Percentiles rank a stretch among this genome's conserved stretches.
phyloP scores from a whole-genome alignment of 1,284 basidiomycete species.

The Anthracocystis walkeri region DNA sequence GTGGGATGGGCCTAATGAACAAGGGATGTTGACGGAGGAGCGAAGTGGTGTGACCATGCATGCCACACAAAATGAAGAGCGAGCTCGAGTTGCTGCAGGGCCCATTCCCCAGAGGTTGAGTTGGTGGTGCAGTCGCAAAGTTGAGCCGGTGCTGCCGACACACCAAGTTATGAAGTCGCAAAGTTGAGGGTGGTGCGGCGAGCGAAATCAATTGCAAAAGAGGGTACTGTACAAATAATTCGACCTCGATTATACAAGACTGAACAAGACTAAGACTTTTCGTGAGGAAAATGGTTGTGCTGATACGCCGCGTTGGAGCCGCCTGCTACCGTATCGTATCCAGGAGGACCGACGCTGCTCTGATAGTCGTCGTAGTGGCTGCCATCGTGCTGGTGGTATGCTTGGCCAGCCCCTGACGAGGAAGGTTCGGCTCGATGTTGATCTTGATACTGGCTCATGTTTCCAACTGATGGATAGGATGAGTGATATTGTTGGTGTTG shows the following conservation, averaged over 20 bases:
- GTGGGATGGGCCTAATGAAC: no score
- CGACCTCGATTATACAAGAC: neutral
- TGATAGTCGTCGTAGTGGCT: slow-evolving; percentile 44
- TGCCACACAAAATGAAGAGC: no score
- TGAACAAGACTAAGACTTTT: slow-evolving; percentile 19
- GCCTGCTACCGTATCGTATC: slow-evolving; percentile 32
- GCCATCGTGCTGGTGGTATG: slow-evolving; percentile 5
- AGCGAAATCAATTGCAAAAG: no score
- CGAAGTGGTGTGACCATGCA: no score
- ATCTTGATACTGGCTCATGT: slow-evolving; percentile 15
- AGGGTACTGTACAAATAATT: slow-evolving; percentile 10
- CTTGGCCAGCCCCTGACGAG: slow-evolving; percentile 10
- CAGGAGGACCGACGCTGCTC: slow-evolving; percentile 34
- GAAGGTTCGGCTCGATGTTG: slow-evolving; percentile 5
- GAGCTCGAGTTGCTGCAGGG: no score
- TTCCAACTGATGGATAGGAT: slow-evolving; percentile 13
- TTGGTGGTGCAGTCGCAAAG: no score
- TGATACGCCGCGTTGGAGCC: slow-evolving; percentile 14
- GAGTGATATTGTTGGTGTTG: slow-evolving; percentile 34
- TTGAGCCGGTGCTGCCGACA: no score
- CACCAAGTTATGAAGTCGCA: no score
- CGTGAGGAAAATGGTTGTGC: slow-evolving; percentile 33
- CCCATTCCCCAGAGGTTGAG: no score
- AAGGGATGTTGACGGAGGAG: no score
- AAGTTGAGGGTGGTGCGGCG: no score